Base-by-base conservation (phyloP, 208 protist genomes). In the Jaenimonas drosophilae region DNA sequence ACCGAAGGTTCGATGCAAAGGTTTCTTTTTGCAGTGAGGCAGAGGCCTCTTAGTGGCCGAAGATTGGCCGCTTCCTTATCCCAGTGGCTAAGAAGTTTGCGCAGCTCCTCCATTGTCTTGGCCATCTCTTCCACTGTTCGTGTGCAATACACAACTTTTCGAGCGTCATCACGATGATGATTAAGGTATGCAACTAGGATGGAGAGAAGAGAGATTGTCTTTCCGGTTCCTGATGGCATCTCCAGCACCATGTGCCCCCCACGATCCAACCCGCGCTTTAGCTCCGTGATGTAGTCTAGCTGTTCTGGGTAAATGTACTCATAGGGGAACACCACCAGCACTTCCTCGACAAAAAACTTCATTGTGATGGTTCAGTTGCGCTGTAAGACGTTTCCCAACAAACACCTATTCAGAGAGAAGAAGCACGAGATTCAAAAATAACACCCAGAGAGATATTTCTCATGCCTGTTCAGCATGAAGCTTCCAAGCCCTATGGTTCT, bases 81-180 rank as follows among this genome's bases (percentile, higher is more conserved):
- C 72, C 82, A 91, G 24, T 88, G 69, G 39, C 65, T 46, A 27
- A 96, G 54, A 25, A 97, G 62, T 49, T 85, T 84, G 24, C 76
- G 62, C 56, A 98, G 78, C 60, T 98, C 95, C 21, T 79, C 82
- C 55, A 98, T 82, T 17, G 90, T 96, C 76, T 99, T 98, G 42
- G 97, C 90, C 79, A 99, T 98, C 74, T 99, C 97, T 25, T 96
- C 82, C 11, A 99, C 96, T 0, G 97, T 99, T 52, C 98, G 91
- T n/a, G 97, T 99, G 65, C 97, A 99, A 78, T 99, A 99, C 16
- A 99, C 70, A 38, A 99, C 82, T 65, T 98, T 98, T n/a, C 89
- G 74, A 19, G 88, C 85, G 36, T 94, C 87, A 33, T 84, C 42
- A 3, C 87, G 78, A 54, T 99, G 81, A 23, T 93, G 76, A 34